phyloP scores from a whole-genome alignment of 2,329 filamentous ascomycete species.

The Ophiostoma fasciatum region DNA sequence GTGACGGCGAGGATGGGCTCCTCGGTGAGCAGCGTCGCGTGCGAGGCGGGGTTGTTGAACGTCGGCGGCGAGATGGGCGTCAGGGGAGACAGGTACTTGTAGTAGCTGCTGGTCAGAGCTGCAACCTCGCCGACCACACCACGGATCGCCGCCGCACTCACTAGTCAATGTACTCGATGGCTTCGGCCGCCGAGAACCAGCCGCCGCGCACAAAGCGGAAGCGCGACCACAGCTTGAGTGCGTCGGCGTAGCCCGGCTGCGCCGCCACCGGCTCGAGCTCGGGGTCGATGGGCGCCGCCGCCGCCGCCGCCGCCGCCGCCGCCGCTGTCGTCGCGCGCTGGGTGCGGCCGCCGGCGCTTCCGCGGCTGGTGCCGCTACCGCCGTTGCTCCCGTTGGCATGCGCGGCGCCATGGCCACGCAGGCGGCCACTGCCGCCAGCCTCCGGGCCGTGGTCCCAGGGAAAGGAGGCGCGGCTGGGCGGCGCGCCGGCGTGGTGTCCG shows the following conservation, averaged over 20 bases:
- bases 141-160: slow-evolving; percentile 31
- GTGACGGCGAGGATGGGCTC: slow-evolving; percentile 90
- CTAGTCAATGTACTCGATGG: slow-evolving; percentile 89
- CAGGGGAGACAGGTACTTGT: slow-evolving; percentile 76
- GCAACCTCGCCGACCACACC: too few relatives aligned
- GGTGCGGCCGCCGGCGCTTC: slow-evolving; percentile 11
- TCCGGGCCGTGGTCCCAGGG: too few relatives aligned
- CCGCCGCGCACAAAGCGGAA: slow-evolving; percentile 93
- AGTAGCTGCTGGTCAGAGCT: too few relatives aligned
- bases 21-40: slow-evolving; percentile 66
- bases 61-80: slow-evolving; percentile 90
- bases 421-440: too few relatives aligned
- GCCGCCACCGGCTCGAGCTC: slow-evolving; percentile 28
- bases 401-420: too few relatives aligned
- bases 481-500: too few relatives aligned
- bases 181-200: slow-evolving; percentile 90
- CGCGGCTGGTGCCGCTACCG: too few relatives aligned
- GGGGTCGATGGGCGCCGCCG: slow-evolving; percentile 30
- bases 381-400: slow-evolving; percentile 2
- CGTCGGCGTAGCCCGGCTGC: slow-evolving; percentile 48
- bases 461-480: too few relatives aligned
- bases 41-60: slow-evolving; percentile 67
- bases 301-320: slow-evolving; percentile 9
- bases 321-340: slow-evolving; percentile 16
- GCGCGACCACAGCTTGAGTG: slow-evolving; percentile 74